Percentiles rank a stretch among this genome's conserved stretches.
These are phyloP conservation scores for Trebouxia sp. DNA, from an alignment of 139 green algal genomes.

Conservation along the genomic window DNA sequence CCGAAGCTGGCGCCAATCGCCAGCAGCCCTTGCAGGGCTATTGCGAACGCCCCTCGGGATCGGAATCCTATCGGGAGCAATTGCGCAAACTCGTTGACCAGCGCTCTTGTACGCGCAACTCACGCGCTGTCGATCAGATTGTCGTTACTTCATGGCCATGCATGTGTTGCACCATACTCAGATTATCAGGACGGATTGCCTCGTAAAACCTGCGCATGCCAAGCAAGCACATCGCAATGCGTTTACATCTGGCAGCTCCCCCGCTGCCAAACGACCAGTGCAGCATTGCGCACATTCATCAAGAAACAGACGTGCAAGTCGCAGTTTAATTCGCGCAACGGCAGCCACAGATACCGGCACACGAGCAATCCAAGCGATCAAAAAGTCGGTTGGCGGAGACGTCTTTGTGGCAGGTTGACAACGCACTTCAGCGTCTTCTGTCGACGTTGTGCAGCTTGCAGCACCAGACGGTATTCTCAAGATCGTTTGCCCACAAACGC, in stretches of 20 bases:
- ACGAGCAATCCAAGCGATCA: conserved; percentile 3
- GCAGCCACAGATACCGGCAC: conserved; percentile 1
- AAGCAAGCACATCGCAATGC: neutral
- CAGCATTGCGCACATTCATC: neutral
- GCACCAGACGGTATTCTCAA: too few species aligned
- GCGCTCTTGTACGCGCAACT: neutral
- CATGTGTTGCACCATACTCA: neutral
- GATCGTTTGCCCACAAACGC: too few species aligned
- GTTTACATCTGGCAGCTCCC: neutral
- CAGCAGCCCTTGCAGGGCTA: too few species aligned
- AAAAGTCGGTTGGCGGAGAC: conserved; percentile 14
- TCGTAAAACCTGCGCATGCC: neutral
- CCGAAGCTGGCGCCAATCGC: too few species aligned
- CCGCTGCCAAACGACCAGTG: neutral
- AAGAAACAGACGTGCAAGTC: too few species aligned
- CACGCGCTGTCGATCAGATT: neutral
- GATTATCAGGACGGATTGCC: neutral
- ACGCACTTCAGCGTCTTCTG: too few species aligned
- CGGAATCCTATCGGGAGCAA: conserved; percentile 11
- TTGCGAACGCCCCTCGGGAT: conserved; percentile 11
- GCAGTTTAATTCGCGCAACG: neutral
- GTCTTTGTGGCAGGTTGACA: conserved; percentile 22
- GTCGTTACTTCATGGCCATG: neutral
- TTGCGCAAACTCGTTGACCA: neutral
- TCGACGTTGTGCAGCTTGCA: too few species aligned